These are phyloP conservation scores for Coprinopsis strossmayeri DNA, from an alignment of 768 basidiomycete species.

Conservation along the genomic window DNA sequence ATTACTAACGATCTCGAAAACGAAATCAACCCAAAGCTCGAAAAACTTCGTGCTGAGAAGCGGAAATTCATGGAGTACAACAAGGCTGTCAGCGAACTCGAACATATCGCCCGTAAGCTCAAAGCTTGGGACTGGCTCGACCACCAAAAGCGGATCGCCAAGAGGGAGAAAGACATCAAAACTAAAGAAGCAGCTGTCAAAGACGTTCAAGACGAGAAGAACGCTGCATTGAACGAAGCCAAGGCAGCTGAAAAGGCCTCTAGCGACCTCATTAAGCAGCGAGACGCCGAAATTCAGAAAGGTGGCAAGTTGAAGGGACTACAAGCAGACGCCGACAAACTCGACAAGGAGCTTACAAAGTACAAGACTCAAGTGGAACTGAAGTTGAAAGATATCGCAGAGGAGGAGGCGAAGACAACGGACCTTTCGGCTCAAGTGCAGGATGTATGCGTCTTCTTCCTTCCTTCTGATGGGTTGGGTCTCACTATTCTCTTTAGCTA, in stretches of 20 bases:
- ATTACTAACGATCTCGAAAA: constrained; percentile 73
- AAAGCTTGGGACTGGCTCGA: constrained; percentile 88
- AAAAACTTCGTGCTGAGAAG: constrained; percentile 86
- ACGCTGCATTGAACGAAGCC: constrained; percentile 46
- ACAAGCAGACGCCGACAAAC: constrained; percentile 69
- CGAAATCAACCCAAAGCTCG: constrained; percentile 92
- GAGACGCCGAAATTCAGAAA: constrained; percentile 86
- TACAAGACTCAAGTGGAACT: constrained; percentile 82
- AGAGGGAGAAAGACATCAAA: constrained; percentile 52
- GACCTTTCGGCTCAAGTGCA: constrained; percentile 48
- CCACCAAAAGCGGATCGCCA: constrained; percentile 40
- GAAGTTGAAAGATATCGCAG: constrained; percentile 63
- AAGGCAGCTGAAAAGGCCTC: constrained; percentile 63
- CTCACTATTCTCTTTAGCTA: too few relatives aligned
- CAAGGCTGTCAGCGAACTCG: constrained; percentile 82
- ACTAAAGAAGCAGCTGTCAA: constrained; percentile 44
- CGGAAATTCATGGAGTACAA: constrained; percentile 85
- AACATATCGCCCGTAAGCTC: constrained; percentile 73
- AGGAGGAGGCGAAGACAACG: constrained; percentile 62
- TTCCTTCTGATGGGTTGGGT: too few relatives aligned
- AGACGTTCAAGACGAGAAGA: constrained; percentile 37
- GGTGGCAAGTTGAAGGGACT: constrained; percentile 88
- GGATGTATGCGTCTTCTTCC: constrained; percentile 39
- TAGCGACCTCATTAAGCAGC: constrained; percentile 58
- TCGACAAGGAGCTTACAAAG: constrained; percentile 79